These are phyloP conservation scores for Claviceps spartinae DNA, from an alignment of 2,329 filamentous ascomycete genomes.

Conservation along the genomic window DNA sequence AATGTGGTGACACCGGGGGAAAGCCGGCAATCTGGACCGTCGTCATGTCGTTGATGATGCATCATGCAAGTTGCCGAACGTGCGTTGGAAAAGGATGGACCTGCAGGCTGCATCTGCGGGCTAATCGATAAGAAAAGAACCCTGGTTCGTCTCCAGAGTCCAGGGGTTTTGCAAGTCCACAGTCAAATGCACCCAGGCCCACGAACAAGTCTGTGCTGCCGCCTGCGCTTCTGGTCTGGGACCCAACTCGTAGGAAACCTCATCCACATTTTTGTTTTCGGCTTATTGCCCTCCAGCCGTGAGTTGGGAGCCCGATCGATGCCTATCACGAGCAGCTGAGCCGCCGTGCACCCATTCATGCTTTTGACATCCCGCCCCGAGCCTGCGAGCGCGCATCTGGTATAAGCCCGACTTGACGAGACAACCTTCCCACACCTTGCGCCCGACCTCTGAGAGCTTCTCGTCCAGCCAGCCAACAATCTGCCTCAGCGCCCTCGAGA, in stretches of 20 bases:
- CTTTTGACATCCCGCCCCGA: slow-evolving; percentile 1
- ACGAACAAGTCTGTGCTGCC: slow-evolving; percentile 1
- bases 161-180: slow-evolving; percentile 4
- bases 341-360: slow-evolving; percentile 2
- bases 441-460: neutral
- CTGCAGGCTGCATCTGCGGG: neutral
- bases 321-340: neutral
- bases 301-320: neutral
- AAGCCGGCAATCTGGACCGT: neutral
- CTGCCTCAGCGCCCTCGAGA: slow-evolving; percentile 5
- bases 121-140: slow-evolving; percentile 4
- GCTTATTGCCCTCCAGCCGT: neutral
- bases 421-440: neutral
- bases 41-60: neutral
- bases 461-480: neutral
- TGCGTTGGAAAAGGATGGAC: neutral
- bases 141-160: slow-evolving; percentile 4
- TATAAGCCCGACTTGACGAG: neutral
- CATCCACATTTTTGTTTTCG: neutral
- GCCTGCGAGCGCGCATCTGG: slow-evolving; percentile 2
- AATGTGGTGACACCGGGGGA: too few species aligned
- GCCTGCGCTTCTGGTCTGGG: neutral
- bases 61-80: neutral
- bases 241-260: neutral
- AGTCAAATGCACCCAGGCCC: neutral